Evolutionary conservation across 1,139 yeast species (phyloP).

Genomic region (Saccharomyces hybrid): DNA sequence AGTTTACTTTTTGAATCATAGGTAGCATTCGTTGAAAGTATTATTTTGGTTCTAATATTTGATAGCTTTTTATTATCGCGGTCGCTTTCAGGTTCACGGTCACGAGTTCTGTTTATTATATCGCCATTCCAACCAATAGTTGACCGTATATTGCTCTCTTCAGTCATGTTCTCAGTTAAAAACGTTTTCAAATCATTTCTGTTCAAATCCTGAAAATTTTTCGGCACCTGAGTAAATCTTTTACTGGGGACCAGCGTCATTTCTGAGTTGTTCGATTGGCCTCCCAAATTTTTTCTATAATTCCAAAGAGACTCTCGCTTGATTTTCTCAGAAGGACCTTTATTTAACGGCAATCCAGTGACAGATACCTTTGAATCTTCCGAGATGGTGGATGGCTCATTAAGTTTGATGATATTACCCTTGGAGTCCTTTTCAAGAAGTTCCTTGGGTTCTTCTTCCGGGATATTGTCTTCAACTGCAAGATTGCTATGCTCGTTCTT

Average conservation of each 20-base stretch:
- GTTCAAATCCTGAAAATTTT: neutral
- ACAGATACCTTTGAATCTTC: slow-evolving; percentile 25
- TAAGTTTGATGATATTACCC: slow-evolving; percentile 19
- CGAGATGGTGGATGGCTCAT: slow-evolving; percentile 18
- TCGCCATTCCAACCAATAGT: neutral
- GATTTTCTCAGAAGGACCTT: slow-evolving; percentile 27
- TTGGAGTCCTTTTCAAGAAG: slow-evolving; percentile 17
- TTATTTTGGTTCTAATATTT: slow-evolving; percentile 2
- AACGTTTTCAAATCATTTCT: neutral
- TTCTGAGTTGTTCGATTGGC: neutral
- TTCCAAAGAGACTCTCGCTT: slow-evolving; percentile 28
- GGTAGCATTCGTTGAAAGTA: slow-evolving; percentile 1
- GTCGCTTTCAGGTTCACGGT: neutral
- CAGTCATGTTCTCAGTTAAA: neutral
- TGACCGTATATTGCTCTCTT: neutral
- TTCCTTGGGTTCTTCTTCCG: slow-evolving; percentile 2
- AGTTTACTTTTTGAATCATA: slow-evolving; percentile 21
- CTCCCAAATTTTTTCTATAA: slow-evolving; percentile 15
- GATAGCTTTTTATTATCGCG: neutral
- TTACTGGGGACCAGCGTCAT: neutral
- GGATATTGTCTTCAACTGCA: slow-evolving; percentile 2
- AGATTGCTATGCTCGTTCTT: slow-evolving; percentile 3
- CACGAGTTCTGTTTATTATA: neutral
- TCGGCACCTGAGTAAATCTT: neutral
- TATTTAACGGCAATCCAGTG: slow-evolving; percentile 28